phyloP scores from a whole-genome alignment of 2,329 filamentous ascomycete species.

The Diaporthe capsici region DNA sequence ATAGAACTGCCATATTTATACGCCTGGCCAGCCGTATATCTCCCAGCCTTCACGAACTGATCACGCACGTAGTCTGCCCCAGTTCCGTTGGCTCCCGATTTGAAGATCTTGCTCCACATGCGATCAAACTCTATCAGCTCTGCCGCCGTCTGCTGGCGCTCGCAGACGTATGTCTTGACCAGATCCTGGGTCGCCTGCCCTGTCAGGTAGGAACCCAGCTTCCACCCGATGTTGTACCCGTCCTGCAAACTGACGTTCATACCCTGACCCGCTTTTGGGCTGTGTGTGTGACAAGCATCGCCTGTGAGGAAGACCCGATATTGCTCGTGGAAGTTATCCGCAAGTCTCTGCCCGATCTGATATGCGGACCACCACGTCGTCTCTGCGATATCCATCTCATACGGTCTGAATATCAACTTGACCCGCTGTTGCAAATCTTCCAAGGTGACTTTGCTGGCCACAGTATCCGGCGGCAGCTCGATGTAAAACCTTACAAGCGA shows the following conservation, averaged over 20 bases:
- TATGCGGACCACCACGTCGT: conserved; percentile 77
- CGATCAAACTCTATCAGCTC: conserved; percentile 75
- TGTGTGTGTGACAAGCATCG: conserved; percentile 77
- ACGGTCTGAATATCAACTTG: conserved; percentile 67
- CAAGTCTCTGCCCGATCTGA: conserved; percentile 72
- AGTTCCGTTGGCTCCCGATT: conserved; percentile 52
- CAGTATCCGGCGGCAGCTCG: conserved; percentile 65
- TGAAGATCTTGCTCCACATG: conserved; percentile 67
- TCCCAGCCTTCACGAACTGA: conserved; percentile 69
- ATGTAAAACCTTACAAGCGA: conserved; percentile 74
- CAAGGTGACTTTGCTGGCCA: conserved; percentile 65
- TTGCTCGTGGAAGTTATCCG: conserved; percentile 69
- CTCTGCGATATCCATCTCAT: conserved; percentile 65
- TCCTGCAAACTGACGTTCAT: conserved; percentile 75
- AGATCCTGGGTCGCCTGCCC: conserved; percentile 58
- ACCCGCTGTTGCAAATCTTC: conserved; percentile 67
- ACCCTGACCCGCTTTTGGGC: conserved; percentile 76
- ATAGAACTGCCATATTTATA: conserved; percentile 66
- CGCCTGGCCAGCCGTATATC: conserved; percentile 73
- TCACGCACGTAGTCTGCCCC: conserved; percentile 64
- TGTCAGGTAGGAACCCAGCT: conserved; percentile 64
- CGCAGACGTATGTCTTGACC: conserved; percentile 66
- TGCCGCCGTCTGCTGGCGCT: conserved; percentile 65
- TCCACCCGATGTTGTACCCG: conserved; percentile 74
- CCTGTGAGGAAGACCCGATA: conserved; percentile 73